A percentile compares a stretch with the other conserved stretches of the same genome.
Evolutionary conservation across 2,329 filamentous ascomycete species (phyloP).

Genomic region (Tolypocladium amazonense): DNA sequence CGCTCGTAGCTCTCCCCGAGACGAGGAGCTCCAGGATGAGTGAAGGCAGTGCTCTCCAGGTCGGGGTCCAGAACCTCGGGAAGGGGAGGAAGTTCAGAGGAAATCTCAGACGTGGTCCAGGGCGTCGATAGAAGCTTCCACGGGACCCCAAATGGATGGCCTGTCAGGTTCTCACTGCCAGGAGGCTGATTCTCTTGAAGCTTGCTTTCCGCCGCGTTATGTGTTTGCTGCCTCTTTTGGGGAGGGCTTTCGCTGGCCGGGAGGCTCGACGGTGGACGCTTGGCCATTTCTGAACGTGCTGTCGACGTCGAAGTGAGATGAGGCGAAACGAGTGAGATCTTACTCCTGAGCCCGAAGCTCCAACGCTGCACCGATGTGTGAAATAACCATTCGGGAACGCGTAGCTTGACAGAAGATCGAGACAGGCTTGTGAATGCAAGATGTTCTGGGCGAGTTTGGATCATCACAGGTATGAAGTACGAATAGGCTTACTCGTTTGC

Average conservation of each 20-base stretch:
- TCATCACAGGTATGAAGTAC: not conserved
- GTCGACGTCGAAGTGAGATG: not conserved
- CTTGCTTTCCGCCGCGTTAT: not conserved
- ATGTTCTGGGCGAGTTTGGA: not conserved
- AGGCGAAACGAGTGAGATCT: too few relatives aligned
- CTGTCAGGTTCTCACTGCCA: not conserved
- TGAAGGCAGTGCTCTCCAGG: constrained; percentile 55
- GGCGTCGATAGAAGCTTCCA: constrained; percentile 20
- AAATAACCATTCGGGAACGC: not conserved
- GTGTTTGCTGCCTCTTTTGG: constrained; percentile 4
- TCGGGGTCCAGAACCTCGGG: constrained; percentile 49
- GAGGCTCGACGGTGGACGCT: constrained; percentile 15
- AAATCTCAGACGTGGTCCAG: constrained; percentile 41
- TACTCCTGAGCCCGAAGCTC: not conserved
- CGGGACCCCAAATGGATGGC: not conserved
- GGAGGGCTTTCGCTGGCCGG: not conserved
- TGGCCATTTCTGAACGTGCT: constrained; percentile 22
- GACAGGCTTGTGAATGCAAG: not conserved
- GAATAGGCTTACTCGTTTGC: not conserved
- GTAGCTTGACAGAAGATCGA: too few relatives aligned
- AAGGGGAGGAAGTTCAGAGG: constrained; percentile 40
- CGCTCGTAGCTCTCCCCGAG: constrained; percentile 53
- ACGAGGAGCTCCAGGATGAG: constrained; percentile 42
- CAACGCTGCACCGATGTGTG: not conserved
- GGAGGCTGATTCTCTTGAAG: not conserved